Base-by-base conservation (phyloP, 768 basidiomycete species). In the Boletus patriciae region DNA sequence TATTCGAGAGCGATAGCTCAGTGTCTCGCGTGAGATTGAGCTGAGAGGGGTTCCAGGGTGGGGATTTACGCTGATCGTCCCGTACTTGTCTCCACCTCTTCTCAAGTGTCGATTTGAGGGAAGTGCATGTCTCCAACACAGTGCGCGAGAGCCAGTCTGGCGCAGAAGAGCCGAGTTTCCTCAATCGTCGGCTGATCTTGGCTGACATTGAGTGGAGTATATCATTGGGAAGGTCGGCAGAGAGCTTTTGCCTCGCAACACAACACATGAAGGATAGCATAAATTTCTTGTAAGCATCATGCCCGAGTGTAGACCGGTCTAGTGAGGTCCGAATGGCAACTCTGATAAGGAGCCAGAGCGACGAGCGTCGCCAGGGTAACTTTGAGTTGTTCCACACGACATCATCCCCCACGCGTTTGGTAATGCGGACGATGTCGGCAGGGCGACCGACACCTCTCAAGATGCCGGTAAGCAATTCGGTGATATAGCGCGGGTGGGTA, bases 331-430 rank as follows among this genome's bases (percentile, higher is more conserved):
- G 80, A 25, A 80, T 58, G 1, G 73, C 71, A 5, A 83, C 77
- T 9, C 81, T 77, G 34, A 80, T 64, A 13, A 80, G 62, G 4
- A 82, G 74, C 81, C 82, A 84, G 12, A 80, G 67, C 1, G 79
- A 67, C 9, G 80, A 79, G 23, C 82, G 72, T 27, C 83, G 68
- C 82, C 82, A 84, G 70, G 83, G 52, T 10, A 72, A 66, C 31
- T 59, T 50, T 3, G 76, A 67, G 21, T 69, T 54, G 4, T 70
- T 40, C 77, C 79, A 79, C 3, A 78, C 67, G 3, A 81, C 76
- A 23, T 83, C 78, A 50, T 83, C 81, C 7, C 69, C 71, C 0
- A 81, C 69, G 10, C 78, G 76, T 62, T 83, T 83, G 13, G 52
- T 59, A 19, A 78, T 72, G 9, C 70, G 62, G 36, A 31, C 29